Base-by-base conservation (phyloP, 2,329 filamentous ascomycete genomes). In the Phaeomoniella chlamydospora region DNA sequence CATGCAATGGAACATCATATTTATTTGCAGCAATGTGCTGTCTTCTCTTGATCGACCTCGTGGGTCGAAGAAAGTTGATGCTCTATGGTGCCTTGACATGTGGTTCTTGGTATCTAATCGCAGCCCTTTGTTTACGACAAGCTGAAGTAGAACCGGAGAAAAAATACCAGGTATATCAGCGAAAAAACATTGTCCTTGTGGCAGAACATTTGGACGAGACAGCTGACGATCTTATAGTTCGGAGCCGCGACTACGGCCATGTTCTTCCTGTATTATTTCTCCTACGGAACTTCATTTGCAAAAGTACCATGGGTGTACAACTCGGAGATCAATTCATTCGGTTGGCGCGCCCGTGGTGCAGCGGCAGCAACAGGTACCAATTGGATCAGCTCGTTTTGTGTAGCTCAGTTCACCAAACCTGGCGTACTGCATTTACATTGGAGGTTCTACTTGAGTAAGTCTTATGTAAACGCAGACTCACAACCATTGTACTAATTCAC, bases 61-160 rank as follows among this genome's bases (percentile, higher is more conserved):
- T 66, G 42, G 72, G 72, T 13, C 63, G 72, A 4, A 58, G 72
- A 5, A 73, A 72, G 47, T 58, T 76, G 50, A 70, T 77, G 64
- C 63, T 76, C 49, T 73, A 66, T 46, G 64, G 67, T 1, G 64
- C 67, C 0, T 56, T 59, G 2, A 67, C 68, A 1, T 69, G 72
- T 50, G 62, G 56, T 38, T 53, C 69, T 35, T 70, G 64, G 43
- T 72, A 68, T 40, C 41, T 64, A 4, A 52, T 68, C 41, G 70
- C 72, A 45, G 69, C 65, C 0, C 53, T 68, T 11, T 58, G 65
- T n/a, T 53, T 71, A 5, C 51, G 59, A 1, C 63, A 58, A 41
- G 58, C 57, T 37, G 55, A 60, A 40, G n/a, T n/a, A n/a, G n/a
- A n/a, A n/a, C n/a, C n/a, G n/a, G n/a, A n/a, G n/a, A n/a, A n/a